phyloP scores from a whole-genome alignment of 2,329 filamentous ascomycete species.

The Aspergillus puulaauensis region DNA sequence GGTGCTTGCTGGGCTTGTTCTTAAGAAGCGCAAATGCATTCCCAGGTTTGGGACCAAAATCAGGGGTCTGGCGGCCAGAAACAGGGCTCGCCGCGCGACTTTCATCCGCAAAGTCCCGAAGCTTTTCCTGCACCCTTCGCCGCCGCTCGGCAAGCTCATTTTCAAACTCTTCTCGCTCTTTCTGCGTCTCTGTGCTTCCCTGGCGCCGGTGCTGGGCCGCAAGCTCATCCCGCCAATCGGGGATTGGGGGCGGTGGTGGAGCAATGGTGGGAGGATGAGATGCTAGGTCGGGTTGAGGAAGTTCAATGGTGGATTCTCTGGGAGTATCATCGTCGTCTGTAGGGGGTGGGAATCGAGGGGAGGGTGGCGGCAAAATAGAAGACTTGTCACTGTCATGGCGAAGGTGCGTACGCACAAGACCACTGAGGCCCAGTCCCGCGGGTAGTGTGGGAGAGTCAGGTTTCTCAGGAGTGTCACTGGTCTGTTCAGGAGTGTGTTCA shows the following conservation, averaged over 20 bases:
- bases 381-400: slow-evolving; percentile 78
- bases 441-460: slow-evolving; percentile 76
- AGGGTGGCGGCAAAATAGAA: slow-evolving; percentile 65
- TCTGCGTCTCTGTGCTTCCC: slow-evolving; percentile 49
- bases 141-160: slow-evolving; percentile 50
- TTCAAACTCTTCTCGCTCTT: slow-evolving; percentile 49
- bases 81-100: slow-evolving; percentile 46
- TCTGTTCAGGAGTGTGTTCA: slow-evolving; percentile 11
- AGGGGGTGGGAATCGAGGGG: slow-evolving; percentile 35
- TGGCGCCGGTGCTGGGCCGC: slow-evolving; percentile 40
- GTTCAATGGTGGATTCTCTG: slow-evolving; percentile 1
- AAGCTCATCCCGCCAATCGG: slow-evolving; percentile 52
- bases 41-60: slow-evolving; percentile 33
- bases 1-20: slow-evolving; percentile 39
- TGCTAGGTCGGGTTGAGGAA: not conserved
- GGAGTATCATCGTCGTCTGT: slow-evolving; percentile 25
- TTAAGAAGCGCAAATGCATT: slow-evolving; percentile 48
- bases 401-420: slow-evolving; percentile 80
- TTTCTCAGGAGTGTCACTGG: slow-evolving; percentile 23
- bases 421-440: slow-evolving; percentile 65
- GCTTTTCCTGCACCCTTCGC: slow-evolving; percentile 48
- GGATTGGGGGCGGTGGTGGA: not conserved
- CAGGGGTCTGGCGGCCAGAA: slow-evolving; percentile 34
- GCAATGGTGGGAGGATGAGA: not conserved
- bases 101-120: slow-evolving; percentile 45